Percentiles rank a stretch among this genome's conserved stretches.
Conservation (phyloP, 805 yeast genomes). For the Metschnikowia corniflorae region DNA sequence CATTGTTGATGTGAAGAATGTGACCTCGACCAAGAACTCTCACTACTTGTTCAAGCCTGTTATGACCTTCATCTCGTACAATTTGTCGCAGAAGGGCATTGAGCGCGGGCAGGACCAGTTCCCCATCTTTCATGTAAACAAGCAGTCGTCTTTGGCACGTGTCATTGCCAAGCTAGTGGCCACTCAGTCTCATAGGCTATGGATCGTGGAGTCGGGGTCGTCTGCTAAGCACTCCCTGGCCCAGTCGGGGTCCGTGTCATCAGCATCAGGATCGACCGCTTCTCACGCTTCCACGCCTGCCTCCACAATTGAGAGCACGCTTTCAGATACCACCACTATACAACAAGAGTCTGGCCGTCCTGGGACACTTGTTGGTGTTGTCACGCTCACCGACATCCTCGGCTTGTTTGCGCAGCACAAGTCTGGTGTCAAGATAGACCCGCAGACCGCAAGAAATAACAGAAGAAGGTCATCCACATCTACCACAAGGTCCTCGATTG, state of each 20-base stretch:
- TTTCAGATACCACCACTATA: conserved; percentile 8
- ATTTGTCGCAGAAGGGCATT: conserved; percentile 81
- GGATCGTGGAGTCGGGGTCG: conserved; percentile 59
- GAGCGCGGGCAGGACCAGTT: conserved; percentile 94
- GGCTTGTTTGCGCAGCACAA: conserved; percentile 73
- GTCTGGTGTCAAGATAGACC: conserved; percentile 71
- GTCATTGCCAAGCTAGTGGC: conserved; percentile 95
- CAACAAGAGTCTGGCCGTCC: conserved; percentile 45
- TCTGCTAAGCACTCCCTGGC: conserved; percentile 15
- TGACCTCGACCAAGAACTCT: conserved; percentile 82
- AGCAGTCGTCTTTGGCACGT: conserved; percentile 74
- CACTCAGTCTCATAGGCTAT: conserved; percentile 84
- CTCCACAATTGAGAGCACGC: conserved; percentile 15
- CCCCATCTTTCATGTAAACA: conserved; percentile 92
- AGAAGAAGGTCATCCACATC: conserved; percentile 61
- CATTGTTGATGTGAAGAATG: conserved; percentile 88
- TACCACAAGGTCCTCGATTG: conserved; percentile 21
- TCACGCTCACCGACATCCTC: conserved; percentile 85
- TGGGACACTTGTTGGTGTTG: conserved; percentile 86
- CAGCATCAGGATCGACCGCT: conserved; percentile 14
- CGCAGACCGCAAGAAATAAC: conserved; percentile 82
- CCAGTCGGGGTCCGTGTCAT: conserved; percentile 8
- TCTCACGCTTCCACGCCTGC: conserved; percentile 14
- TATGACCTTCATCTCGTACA: conserved; percentile 81
- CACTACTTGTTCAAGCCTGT: conserved; percentile 79